Conservation (phyloP, 2,329 filamentous ascomycete genomes). For the Fusarium guadeloupense region DNA sequence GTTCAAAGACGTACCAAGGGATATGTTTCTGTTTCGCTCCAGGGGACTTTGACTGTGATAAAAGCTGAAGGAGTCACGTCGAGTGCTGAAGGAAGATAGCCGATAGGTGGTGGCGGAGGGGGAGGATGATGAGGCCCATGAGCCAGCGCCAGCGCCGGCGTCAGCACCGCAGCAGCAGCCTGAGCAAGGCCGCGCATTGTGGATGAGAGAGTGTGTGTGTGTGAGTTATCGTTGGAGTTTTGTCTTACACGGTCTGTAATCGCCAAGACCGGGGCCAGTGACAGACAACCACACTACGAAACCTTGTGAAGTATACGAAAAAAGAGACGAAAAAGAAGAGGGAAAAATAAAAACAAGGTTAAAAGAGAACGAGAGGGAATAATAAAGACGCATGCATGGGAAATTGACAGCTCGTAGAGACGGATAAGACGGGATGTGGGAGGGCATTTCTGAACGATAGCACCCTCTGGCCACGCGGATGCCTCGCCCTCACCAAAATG, state of each 20-base stretch:
- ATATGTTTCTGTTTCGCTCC: constrained; percentile 18
- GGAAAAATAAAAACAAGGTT: not conserved
- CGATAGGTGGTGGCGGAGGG: constrained; percentile 25
- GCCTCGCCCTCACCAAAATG: constrained; percentile 15
- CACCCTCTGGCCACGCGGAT: constrained; percentile 26
- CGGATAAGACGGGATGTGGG: constrained; percentile 27
- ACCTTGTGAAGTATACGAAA: constrained; percentile 19
- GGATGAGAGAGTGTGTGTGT: constrained; percentile 7
- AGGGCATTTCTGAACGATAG: constrained; percentile 2
- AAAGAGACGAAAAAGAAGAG: constrained; percentile 18
- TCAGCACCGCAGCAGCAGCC: constrained; percentile 43
- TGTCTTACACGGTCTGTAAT: constrained; percentile 3
- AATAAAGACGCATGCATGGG: constrained; percentile 20
- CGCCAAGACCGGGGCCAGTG: not conserved
- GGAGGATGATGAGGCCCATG: constrained; percentile 32
- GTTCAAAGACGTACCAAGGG: constrained; percentile 37
- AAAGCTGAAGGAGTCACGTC: constrained; percentile 33
- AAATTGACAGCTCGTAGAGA: constrained; percentile 19
- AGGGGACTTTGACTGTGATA: constrained; percentile 35
- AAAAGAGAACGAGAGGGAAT: not conserved
- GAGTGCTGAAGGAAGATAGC: constrained; percentile 26
- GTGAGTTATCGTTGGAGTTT: not conserved
- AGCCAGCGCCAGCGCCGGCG: constrained; percentile 36
- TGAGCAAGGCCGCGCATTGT: constrained; percentile 44
- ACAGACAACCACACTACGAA: constrained; percentile 2